Evolutionary conservation across 176 grass and related monocot species (phyloP), one percentile per base, ranked within the genome.

Genomic region (Alloteropsis semialata): DNA sequence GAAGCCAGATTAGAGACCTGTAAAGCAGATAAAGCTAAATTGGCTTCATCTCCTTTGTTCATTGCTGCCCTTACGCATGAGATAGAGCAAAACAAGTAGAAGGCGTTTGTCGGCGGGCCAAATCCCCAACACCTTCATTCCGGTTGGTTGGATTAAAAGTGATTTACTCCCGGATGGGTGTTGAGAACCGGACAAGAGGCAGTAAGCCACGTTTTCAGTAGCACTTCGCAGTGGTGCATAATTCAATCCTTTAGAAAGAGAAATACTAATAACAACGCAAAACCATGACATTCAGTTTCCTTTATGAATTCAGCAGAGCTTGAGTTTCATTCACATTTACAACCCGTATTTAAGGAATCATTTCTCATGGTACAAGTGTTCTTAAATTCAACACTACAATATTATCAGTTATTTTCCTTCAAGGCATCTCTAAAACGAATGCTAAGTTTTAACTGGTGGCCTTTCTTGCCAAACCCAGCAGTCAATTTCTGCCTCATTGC

Each of bases 401-500:
- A 75, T 29, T 80, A 55, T 92, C 78, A 89, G n/a, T 87, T 83
- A 82, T 81, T 49, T 19, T 55, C 15, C 48, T 89, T 92, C 37
- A 84, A 73, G 43, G 84, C 82, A 54, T 87, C 84, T 45, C 87
- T 84, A 81, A 92, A 68, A 73, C 76, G 71, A 21, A 92, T 53
- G 32, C 91, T 84, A 84, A 89, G 77, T 59, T 71, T 87, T 28
- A 69, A 44, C 8, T 80, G 76, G 13, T 64, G 57, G 1, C 80
- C 71, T 84, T 89, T 89, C 72, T 84, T 92, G 21, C 91, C 91
- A 36, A 87, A 89, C 1, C 80, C 84, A 10, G 76, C 0, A 18
- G 76, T 84, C 3, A 84, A 50, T 60, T 84, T 89, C 34, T 89
- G 91, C 91, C 89, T 92, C 91, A 92, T 92, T 0, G 80, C 70